Conservation (phyloP, 106 monocot species). For the Posidonia australis region DNA sequence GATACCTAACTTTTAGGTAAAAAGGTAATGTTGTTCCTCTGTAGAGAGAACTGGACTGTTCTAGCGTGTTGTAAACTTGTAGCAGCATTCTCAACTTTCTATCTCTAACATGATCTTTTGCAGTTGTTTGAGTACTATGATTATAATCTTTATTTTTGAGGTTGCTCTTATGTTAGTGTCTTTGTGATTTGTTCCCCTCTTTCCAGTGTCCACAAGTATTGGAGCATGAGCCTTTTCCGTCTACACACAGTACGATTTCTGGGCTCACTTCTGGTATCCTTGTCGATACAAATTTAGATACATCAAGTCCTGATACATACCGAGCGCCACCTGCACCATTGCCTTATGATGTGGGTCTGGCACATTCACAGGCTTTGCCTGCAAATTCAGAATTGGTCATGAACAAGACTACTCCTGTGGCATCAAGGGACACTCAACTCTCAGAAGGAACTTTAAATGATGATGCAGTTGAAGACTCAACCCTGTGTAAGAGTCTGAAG, state of each 20-base stretch:
- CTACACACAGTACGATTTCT: slow-evolving; percentile 30
- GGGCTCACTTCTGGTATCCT: slow-evolving; percentile 25
- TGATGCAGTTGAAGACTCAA: slow-evolving; percentile 18
- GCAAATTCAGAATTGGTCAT: background rate
- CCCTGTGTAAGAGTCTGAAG: slow-evolving; percentile 21
- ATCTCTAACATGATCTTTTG: background rate
- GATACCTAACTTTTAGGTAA: background rate
- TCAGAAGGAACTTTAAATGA: slow-evolving; percentile 9
- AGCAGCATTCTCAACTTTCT: background rate
- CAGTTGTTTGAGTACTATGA: background rate
- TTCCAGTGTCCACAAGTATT: slow-evolving; percentile 47
- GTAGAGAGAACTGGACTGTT: background rate
- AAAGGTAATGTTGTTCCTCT: too few species aligned
- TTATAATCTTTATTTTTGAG: background rate
- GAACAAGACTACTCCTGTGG: slow-evolving; percentile 20
- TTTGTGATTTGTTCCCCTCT: background rate
- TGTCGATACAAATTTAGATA: slow-evolving; percentile 18
- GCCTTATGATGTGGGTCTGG: slow-evolving; percentile 12
- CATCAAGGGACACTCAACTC: slow-evolving; percentile 10
- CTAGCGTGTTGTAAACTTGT: background rate
- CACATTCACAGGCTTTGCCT: background rate
- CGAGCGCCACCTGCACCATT: slow-evolving; percentile 12
- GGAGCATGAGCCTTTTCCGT: slow-evolving; percentile 45
- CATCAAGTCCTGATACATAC: slow-evolving; percentile 15
- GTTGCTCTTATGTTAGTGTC: background rate